phyloP scores from a whole-genome alignment of 2,329 filamentous ascomycete species.

The Dothideomycetidae sp. region DNA sequence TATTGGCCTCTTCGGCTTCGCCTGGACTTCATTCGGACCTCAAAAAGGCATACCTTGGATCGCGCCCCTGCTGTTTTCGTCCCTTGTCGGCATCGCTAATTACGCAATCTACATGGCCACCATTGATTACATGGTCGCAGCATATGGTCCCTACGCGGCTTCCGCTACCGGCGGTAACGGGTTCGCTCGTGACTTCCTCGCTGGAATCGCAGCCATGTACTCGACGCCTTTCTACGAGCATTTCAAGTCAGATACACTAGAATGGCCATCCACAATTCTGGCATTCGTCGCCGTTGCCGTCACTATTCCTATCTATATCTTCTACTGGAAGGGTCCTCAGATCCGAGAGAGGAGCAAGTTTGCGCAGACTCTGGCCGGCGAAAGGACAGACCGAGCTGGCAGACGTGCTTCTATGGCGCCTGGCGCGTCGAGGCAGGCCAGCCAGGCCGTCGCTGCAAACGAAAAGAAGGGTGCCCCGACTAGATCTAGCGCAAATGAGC shows the following conservation, averaged over 20 bases:
- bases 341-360: conserved; percentile 37
- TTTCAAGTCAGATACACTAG: conserved; percentile 28
- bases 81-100: conserved; percentile 55
- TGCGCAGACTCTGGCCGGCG: conserved; percentile 28
- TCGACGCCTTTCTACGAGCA: conserved; percentile 43
- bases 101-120: conserved; percentile 60
- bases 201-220: conserved; percentile 52
- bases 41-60: conserved; percentile 45
- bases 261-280: conserved; percentile 39
- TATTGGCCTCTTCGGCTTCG: conserved; percentile 54
- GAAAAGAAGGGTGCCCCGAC: too few relatives aligned
- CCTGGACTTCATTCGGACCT: conserved; percentile 50
- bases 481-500: too few relatives aligned
- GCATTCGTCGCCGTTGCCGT: conserved; percentile 36
- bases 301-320: conserved; percentile 37
- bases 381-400: conserved; percentile 17
- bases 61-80: conserved; percentile 47
- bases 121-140: conserved; percentile 60
- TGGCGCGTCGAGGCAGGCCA: too few relatives aligned
- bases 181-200: conserved; percentile 55
- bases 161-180: conserved; percentile 61
- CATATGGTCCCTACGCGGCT: conserved; percentile 55
- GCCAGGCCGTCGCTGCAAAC: too few relatives aligned
- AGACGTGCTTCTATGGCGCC: conserved; percentile 9
- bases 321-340: conserved; percentile 38